These are phyloP conservation scores for Nannochloris sp. DNA, from an alignment of 139 green algal species.

Conservation along the genomic window DNA sequence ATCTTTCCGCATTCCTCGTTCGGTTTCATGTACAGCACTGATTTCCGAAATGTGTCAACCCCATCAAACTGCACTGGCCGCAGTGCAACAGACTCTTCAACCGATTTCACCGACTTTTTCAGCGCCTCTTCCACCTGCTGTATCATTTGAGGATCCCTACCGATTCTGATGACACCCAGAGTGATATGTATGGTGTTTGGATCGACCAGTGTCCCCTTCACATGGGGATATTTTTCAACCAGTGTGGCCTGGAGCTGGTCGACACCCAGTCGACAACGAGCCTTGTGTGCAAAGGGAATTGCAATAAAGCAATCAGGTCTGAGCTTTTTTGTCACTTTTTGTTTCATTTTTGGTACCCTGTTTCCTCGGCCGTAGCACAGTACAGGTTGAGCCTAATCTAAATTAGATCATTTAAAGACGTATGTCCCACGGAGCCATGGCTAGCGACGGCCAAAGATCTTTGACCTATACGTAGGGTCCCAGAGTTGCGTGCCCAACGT, in stretches of 20 bases:
- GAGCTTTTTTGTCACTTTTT: not conserved
- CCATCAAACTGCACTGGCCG: not conserved
- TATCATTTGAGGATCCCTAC: not conserved
- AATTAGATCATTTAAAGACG: no score
- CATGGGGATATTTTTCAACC: not conserved
- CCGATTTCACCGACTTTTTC: not conserved
- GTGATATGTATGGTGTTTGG: constrained; percentile 6
- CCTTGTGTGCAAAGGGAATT: not conserved
- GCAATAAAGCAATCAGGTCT: constrained; percentile 4
- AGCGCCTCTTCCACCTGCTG: not conserved
- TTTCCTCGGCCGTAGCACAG: not conserved
- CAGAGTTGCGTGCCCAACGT: no score
- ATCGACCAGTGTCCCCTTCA: constrained; percentile 3
- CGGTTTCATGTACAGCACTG: constrained; percentile 4
- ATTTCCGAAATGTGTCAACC: constrained; percentile 1
- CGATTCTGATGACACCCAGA: constrained; percentile 1
- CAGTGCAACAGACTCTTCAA: no score
- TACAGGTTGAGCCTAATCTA: not conserved
- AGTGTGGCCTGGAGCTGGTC: not conserved
- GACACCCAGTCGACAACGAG: not conserved
- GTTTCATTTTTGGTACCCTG: not conserved
- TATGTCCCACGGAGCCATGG: no score
- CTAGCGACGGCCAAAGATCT: no score
- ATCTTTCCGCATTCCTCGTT: not conserved
- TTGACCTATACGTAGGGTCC: no score